Conservation (phyloP, 2,329 filamentous ascomycete genomes). For the Sclerotinia glacialis region DNA sequence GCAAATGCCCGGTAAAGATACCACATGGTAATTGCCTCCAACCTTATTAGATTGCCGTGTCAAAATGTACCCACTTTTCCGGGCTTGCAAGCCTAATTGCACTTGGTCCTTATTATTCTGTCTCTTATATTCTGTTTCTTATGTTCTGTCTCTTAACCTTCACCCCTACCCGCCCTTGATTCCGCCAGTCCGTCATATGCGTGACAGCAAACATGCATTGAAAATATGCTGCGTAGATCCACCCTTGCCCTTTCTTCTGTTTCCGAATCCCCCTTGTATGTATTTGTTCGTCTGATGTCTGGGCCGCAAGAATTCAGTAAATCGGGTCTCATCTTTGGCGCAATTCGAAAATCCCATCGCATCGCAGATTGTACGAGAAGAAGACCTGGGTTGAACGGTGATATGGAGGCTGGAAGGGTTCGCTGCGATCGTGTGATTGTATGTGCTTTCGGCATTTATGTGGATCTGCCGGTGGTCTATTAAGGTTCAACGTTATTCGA, state of each 20-base stretch:
- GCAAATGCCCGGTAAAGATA: not conserved
- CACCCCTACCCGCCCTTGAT: not conserved
- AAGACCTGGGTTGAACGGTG: no score
- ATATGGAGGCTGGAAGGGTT: not conserved
- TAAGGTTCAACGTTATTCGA: slow-evolving; percentile 3
- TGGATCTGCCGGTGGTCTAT: not conserved
- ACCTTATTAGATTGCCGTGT: slow-evolving; percentile 6
- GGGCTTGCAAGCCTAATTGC: not conserved
- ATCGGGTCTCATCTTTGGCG: not conserved
- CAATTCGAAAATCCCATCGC: not conserved
- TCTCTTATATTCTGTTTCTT: not conserved
- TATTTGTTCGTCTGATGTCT: not conserved
- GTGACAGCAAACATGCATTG: not conserved
- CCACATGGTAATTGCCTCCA: slow-evolving; percentile 1
- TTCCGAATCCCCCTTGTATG: not conserved
- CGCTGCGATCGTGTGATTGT: not conserved
- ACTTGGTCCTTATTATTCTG: not conserved
- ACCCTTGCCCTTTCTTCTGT: not conserved
- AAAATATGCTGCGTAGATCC: not conserved
- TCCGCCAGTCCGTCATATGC: not conserved
- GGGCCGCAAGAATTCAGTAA: not conserved
- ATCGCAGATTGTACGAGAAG: not conserved
- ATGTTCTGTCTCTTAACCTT: not conserved
- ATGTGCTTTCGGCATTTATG: not conserved
- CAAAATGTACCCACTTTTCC: slow-evolving; percentile 3